Evolutionary conservation across 495 filamentous ascomycete species (phyloP), one percentile per base, ranked within the genome.

Genomic region (Tuber indicum): DNA sequence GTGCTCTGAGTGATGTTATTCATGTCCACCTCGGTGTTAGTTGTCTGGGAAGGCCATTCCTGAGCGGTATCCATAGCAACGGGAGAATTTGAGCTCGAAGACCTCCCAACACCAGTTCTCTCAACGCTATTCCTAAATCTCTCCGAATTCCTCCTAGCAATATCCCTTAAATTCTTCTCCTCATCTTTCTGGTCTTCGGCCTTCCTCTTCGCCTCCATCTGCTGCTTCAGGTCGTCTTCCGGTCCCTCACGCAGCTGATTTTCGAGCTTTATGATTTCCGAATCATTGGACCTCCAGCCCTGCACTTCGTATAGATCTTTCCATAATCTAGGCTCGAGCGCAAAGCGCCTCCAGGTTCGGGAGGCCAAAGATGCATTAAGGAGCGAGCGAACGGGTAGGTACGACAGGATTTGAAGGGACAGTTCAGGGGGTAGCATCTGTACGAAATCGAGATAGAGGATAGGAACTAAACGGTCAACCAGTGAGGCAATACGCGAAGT

Each of bases 281-380:
- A 85, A 21, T 85, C 84, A 78, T 93, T 89, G 7, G 92, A 87
- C 62, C 89, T 89, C 92, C 95, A 99, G 8, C 96, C 96, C 85
- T 97, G 94, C 17, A 88, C 83, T 46, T 90, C 87, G 82, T 96
- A 98, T 1, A 96, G 85, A 14, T 89, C 87, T 82, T 91, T 89
- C 96, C 96, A 99, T 12, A 99, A 87, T 74, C 91, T 91, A 47
- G 92, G 89, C 82, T 98, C 95, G 58, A 92, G 82, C n/a, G 94
- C 91, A 17, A 94, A 87, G 41, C 87, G 87, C 72, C 94, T 90
- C 96, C 96, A 98, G 76, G 89, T 86, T 47, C 91, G 89, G 23
- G 94, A 98, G 7, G 91, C 89, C 46, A 90, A 87, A 10, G 93
- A 92, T 10, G 94, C 92, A 75, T 89, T 90, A 74, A 98, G 86